Conservation (phyloP, 257 asterid genomes). For the Nicotiana undulata region DNA sequence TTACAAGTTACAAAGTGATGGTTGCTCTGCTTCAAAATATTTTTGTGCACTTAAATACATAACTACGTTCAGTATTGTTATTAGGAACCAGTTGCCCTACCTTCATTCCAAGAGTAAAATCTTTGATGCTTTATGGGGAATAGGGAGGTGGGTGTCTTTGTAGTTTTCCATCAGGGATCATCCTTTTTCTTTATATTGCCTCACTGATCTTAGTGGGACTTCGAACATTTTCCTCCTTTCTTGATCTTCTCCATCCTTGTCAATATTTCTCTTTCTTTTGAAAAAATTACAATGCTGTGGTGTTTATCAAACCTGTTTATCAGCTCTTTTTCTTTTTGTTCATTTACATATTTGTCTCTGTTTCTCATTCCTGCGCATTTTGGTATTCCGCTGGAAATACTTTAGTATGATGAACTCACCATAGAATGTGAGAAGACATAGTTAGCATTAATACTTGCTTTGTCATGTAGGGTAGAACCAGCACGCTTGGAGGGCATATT, state of each 20-base stretch:
- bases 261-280: background rate
- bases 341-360: background rate
- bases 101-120: background rate
- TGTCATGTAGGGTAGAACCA: constrained; percentile 49
- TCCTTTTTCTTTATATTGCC: background rate
- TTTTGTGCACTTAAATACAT: background rate
- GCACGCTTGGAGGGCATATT: constrained; percentile 50
- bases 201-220: background rate
- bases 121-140: background rate
- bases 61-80: background rate
- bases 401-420: background rate
- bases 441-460: background rate
- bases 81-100: background rate
- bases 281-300: background rate
- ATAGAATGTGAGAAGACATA: background rate
- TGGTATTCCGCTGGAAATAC: background rate
- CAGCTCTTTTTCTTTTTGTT: background rate
- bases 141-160: background rate
- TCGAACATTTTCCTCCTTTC: background rate
- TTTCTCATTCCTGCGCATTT: background rate
- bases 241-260: background rate
- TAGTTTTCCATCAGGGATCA: background rate
- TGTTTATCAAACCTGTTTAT: background rate
- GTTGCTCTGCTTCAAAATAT: background rate
- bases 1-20: background rate